These are phyloP conservation scores for Paraphaeosphaeria sporulosa DNA, from an alignment of 2,329 filamentous ascomycete species.

Conservation along the genomic window DNA sequence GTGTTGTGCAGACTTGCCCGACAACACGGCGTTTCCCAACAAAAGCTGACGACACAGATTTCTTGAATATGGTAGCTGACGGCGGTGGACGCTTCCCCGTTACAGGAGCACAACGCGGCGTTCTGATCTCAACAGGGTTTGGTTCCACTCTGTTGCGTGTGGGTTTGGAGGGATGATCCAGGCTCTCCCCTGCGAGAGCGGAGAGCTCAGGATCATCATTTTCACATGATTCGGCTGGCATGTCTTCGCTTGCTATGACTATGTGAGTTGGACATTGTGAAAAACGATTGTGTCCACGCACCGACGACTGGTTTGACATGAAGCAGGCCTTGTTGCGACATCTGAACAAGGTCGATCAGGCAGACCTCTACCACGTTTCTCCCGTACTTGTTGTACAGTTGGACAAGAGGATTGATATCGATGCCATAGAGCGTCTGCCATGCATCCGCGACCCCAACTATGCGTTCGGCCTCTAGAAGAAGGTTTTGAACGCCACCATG, in stretches of 20 bases:
- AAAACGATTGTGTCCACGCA: not conserved
- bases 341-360: not conserved
- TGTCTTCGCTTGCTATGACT: not conserved
- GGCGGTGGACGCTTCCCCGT: not conserved
- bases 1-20: not conserved
- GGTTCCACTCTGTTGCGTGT: not conserved
- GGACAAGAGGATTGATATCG: not conserved
- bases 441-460: not conserved
- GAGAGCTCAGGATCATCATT: not conserved
- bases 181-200: not conserved
- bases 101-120: not conserved
- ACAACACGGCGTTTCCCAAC: not conserved
- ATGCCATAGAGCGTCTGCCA: not conserved
- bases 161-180: not conserved
- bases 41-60: not conserved
- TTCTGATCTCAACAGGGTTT: too few species aligned
- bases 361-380: not conserved
- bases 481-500: not conserved
- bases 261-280: not conserved
- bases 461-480: not conserved
- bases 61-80: not conserved
- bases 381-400: not conserved
- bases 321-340: slow-evolving; percentile 2
- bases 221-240: not conserved
- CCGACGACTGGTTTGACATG: not conserved